Percentiles rank a stretch among this genome's conserved stretches.
These are phyloP conservation scores for Fusarium redolens DNA, from an alignment of 2,329 filamentous ascomycete genomes.

Conservation along the genomic window DNA sequence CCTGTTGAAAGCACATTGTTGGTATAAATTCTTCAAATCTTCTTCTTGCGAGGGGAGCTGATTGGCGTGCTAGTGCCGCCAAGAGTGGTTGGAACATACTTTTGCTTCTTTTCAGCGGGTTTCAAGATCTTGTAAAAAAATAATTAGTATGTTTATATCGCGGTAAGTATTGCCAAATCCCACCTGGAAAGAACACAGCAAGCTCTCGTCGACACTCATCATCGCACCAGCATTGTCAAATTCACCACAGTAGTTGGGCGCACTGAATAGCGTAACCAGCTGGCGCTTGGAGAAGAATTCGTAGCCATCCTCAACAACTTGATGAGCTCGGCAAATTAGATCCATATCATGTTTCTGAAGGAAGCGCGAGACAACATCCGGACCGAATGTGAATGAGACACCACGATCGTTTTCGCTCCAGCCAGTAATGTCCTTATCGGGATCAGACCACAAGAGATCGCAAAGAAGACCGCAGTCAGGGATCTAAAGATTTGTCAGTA, in stretches of 20 bases:
- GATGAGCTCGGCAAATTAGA: slow-evolving; percentile 97
- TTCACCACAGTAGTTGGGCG: slow-evolving; percentile 98
- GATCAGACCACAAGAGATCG: slow-evolving; percentile 98
- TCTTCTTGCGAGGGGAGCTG: slow-evolving; percentile 41
- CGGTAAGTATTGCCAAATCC: slow-evolving; percentile 26
- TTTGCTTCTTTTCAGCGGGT: slow-evolving; percentile 99
- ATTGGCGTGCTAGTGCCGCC: slow-evolving; percentile 60
- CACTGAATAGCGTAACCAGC: slow-evolving; percentile 96
- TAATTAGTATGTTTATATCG: slow-evolving; percentile 15
- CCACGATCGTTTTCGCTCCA: slow-evolving; percentile 99
- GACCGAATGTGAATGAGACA: slow-evolving; percentile 98
- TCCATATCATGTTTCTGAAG: slow-evolving; percentile 99
- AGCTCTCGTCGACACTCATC: slow-evolving; percentile 99
- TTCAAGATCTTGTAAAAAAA: slow-evolving; percentile 81
- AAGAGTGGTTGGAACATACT: slow-evolving; percentile 88
- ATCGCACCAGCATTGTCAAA: slow-evolving; percentile 99
- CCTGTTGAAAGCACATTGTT: slow-evolving; percentile 81
- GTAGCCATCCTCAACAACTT: slow-evolving; percentile 98
- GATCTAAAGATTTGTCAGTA: slow-evolving; percentile 69
- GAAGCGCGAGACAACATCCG: slow-evolving; percentile 96
- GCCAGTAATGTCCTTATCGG: slow-evolving; percentile 98
- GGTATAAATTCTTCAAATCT: slow-evolving; percentile 60
- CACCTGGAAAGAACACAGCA: slow-evolving; percentile 99
- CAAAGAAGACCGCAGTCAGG: slow-evolving; percentile 97
- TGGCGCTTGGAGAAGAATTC: slow-evolving; percentile 99